These are phyloP conservation scores for Boehmeria nivea DNA, from an alignment of 306 rosid species.

Conservation along the genomic window DNA sequence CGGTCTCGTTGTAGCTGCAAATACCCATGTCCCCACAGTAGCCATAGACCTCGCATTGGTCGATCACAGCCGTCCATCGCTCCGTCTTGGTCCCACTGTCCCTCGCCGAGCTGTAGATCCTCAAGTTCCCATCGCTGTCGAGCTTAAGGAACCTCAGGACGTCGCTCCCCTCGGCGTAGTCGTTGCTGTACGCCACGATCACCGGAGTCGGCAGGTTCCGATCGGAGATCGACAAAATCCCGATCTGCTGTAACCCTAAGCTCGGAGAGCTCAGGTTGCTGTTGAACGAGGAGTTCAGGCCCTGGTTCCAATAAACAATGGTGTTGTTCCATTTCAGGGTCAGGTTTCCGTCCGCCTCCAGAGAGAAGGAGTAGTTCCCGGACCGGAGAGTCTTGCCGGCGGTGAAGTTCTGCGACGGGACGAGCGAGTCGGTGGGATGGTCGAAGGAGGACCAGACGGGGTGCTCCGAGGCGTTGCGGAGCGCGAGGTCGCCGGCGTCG, in stretches of 20 bases:
- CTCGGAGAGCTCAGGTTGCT: conserved; percentile 33
- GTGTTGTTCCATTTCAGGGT: conserved; percentile 50
- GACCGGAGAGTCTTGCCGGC: conserved; percentile 35
- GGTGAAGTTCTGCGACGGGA: conserved; percentile 55
- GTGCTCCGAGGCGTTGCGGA: conserved; percentile 20
- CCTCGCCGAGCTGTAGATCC: conserved; percentile 42
- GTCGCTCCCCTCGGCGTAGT: conserved; percentile 40
- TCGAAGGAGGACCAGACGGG: conserved; percentile 64
- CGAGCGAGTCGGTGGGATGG: conserved; percentile 52
- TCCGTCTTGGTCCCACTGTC: conserved; percentile 30
- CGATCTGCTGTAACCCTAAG: conserved; percentile 33
- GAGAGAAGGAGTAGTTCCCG: conserved; percentile 43
- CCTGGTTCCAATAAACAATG: conserved; percentile 44
- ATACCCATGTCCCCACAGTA: conserved; percentile 67
- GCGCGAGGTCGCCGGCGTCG: conserved; percentile 45
- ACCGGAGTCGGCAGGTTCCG: conserved; percentile 16
- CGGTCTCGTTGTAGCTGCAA: conserved; percentile 50
- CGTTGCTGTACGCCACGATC: conserved; percentile 55
- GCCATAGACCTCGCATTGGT: conserved; percentile 63
- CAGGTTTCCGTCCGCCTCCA: conserved; percentile 36
- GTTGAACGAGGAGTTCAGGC: conserved; percentile 44
- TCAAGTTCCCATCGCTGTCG: conserved; percentile 63
- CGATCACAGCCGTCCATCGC: conserved; percentile 60
- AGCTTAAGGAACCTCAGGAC: conserved; percentile 49
- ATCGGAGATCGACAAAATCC: conserved; percentile 48